Base-by-base conservation (phyloP, 2,329 filamentous ascomycete species). In the Ceratocystis lukuohia region DNA sequence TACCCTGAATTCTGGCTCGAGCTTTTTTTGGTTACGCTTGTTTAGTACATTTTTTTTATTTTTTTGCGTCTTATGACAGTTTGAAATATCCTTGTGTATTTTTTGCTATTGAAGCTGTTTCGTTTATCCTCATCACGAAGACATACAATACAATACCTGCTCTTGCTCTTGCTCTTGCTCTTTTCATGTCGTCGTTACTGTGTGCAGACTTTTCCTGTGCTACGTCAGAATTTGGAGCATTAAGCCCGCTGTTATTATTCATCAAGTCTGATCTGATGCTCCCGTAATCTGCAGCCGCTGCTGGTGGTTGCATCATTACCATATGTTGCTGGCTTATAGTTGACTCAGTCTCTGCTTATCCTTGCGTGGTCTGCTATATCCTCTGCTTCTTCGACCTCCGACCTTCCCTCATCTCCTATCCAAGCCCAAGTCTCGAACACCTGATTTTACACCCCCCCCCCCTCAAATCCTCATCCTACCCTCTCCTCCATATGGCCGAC, bases 401-500 rank as follows among this genome's bases (percentile, higher is more conserved):
- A 4, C 28, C 17, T 50, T 30, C 25, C 6, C 48, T 37, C 44
- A 20, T 25, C 30, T 25, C 44, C 53, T 22, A 28, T 22, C 20
- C 37, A 3, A 61, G n/a, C 25, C 45, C 45, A 17, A 8, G n/a
- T 5, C 8, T 37, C 33, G 33, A 12, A 5, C 25, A 6, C 48
- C 37, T 37, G 8, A 37, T 37, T 37, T 44, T 63, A 8, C n/a
- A 22, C 5, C 17, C 45, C 30, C 28, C 62, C 25, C n/a, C 33
- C 46, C 61, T 20, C 25, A 20, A 7, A n/a, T 25, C 37, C 33
- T 37, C 41, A 25, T 22, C 53, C 41, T 30, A 45, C 33, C 33
- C 37, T 56, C 25, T n/a, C 33, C 44, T 17, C 65, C 59, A 66
- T 12, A 37, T 59, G 65, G 57, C 57, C 61, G 65, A 63, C 59